Base-by-base conservation (phyloP, 1,284 basidiomycete species). In the Paramarasmius palmivorus region DNA sequence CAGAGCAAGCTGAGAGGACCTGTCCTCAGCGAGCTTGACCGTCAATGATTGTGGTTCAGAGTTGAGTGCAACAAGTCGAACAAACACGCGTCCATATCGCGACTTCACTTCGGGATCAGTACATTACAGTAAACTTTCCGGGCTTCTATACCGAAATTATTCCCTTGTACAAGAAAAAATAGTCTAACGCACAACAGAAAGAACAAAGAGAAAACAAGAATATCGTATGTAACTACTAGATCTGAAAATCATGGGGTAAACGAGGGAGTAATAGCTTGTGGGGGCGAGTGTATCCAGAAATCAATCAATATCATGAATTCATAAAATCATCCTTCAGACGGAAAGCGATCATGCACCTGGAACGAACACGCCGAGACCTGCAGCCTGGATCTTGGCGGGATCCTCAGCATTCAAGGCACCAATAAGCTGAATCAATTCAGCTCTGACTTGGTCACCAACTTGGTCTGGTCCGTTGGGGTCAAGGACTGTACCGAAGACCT, bases 401-500 rank as follows among this genome's bases (percentile, higher is more conserved):
- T 86, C 79, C 69, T 90, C 82, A 34, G 73, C 74, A 66, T 89
- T 92, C 68, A 99, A 76, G 58, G 84, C 83, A 40, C 78, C 77
- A 56, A 98, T 76, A 47, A 98, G 80, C 38, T 84, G 78, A 56
- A 93, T 83, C 61, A 98, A 73, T 68, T 92, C 83, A 23, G 74
- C 80, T 44, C 88, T 81, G 53, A 86, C 83, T 65, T 94, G 92
- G 38, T 90, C 86, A 8, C 84, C 84, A 55, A 93, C 74, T 73
- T 93, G 88, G 60, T 93, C 92, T 7, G 78, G 73, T 29, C 71
- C 76, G 46, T 65, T 83, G 17, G 92, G 88, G 70, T 92, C 87
- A 25, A 99, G 81, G 41, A 96, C 93, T 67, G 88, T 82, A 14
- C 83, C 85, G 63, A 98, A 97, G 40, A 96, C 87, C 22, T 77